These are phyloP conservation scores for Dillenia turbinata DNA, from an alignment of 164 flowering plant genomes.

Conservation along the genomic window DNA sequence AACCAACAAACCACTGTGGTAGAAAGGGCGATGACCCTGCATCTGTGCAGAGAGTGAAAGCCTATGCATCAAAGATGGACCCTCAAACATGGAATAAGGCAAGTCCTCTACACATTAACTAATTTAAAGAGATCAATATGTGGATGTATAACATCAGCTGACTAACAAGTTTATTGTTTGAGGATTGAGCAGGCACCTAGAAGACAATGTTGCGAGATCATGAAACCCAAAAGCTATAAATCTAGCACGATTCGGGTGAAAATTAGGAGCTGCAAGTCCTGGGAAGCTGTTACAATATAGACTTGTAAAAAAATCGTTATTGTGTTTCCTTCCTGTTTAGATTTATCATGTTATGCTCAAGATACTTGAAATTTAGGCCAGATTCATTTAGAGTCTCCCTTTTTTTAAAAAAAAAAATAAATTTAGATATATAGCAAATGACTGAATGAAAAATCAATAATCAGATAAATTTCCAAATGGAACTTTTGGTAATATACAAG, in stretches of 20 bases:
- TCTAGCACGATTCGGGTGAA: constrained; percentile 23
- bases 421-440: too few species aligned
- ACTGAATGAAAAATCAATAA: too few species aligned
- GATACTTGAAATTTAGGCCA: too few species aligned
- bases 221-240: constrained; percentile 11
- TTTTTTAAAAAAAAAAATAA: too few species aligned
- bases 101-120: neutral
- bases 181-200: constrained; percentile 38
- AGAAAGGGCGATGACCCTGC: constrained; percentile 14
- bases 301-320: too few species aligned
- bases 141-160: neutral
- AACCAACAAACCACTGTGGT: constrained; percentile 19
- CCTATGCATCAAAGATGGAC: constrained; percentile 37
- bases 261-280: constrained; percentile 38
- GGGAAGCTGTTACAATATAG: constrained; percentile 15
- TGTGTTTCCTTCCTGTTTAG: too few species aligned
- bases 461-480: too few species aligned
- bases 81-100: constrained; percentile 40
- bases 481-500: too few species aligned
- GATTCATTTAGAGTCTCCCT: too few species aligned
- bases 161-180: neutral
- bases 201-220: constrained; percentile 62
- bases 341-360: too few species aligned
- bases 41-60: constrained; percentile 24
- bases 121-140: too few species aligned